Percentiles rank a stretch among this genome's conserved stretches.
These are phyloP conservation scores for Heracleum sosnowskyi DNA, from an alignment of 129 eudicot genomes.

Conservation along the genomic window DNA sequence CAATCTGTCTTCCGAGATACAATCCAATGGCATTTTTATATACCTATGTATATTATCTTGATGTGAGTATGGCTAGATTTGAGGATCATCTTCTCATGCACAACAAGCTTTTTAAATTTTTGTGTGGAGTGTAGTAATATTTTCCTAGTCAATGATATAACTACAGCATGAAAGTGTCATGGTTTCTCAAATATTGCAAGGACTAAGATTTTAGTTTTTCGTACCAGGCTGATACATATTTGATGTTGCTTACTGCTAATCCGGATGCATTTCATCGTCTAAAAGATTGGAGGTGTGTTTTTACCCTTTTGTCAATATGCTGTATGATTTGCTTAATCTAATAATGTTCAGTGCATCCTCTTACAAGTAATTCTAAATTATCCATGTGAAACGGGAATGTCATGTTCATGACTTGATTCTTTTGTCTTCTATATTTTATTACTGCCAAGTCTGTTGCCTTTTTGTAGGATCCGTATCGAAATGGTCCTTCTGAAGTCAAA, in stretches of 20 bases:
- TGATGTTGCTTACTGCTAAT: slow-evolving; percentile 80
- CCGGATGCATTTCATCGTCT: slow-evolving; percentile 89
- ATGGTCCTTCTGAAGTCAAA: slow-evolving; percentile 77
- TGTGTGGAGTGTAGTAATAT: slow-evolving; percentile 6
- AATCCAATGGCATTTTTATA: slow-evolving; percentile 94
- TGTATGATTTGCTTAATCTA: neutral
- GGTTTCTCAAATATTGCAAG: neutral
- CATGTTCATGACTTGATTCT: neutral
- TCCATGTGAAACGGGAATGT: neutral
- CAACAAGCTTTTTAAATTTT: neutral
- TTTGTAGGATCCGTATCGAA: slow-evolving; percentile 69
- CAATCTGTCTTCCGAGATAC: slow-evolving; percentile 95
- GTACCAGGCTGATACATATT: slow-evolving; percentile 76
- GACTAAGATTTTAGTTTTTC: slow-evolving; percentile 4
- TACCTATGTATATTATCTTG: slow-evolving; percentile 88
- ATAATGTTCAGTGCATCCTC: neutral
- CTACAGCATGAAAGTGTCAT: neutral
- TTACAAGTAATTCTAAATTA: neutral
- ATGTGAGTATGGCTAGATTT: slow-evolving; percentile 47
- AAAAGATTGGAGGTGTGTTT: slow-evolving; percentile 79
- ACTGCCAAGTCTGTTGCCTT: neutral
- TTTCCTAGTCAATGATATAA: neutral
- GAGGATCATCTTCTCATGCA: slow-evolving; percentile 1
- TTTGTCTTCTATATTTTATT: neutral
- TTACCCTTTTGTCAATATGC: slow-evolving; percentile 5